A percentile compares a stretch with the other conserved stretches of the same genome.
These are phyloP conservation scores for Umbellularia californica DNA, from an alignment of 164 flowering plant species.

Conservation along the genomic window DNA sequence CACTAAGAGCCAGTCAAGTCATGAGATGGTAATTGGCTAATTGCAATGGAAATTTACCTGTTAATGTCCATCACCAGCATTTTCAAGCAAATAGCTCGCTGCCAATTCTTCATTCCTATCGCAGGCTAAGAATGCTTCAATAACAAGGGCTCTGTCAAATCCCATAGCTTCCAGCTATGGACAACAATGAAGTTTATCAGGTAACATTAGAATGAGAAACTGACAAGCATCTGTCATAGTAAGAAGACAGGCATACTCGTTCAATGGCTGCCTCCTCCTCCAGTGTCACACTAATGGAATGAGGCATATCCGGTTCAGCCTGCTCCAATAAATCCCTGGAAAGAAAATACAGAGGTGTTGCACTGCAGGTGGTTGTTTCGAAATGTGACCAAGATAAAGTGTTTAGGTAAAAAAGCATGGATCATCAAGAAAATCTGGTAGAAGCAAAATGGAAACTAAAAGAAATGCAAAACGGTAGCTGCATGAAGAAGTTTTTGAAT, in stretches of 20 bases:
- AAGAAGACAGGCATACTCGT: slow-evolving; percentile 39
- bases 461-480: too few relatives aligned
- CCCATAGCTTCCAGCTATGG: slow-evolving; percentile 93
- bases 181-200: neutral
- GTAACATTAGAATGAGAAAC: neutral
- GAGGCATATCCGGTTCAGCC: slow-evolving; percentile 88
- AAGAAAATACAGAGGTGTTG: neutral
- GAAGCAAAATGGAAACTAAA: too few relatives aligned
- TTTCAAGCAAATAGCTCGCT: slow-evolving; percentile 79
- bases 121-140: too few relatives aligned
- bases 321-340: slow-evolving; percentile 77
- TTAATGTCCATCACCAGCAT: slow-evolving; percentile 88
- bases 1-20: too few relatives aligned
- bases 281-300: slow-evolving; percentile 81
- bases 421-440: too few relatives aligned
- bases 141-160: slow-evolving; percentile 85
- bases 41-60: slow-evolving; percentile 8
- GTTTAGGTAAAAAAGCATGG: too few relatives aligned
- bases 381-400: neutral
- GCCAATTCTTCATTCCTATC: slow-evolving; percentile 96
- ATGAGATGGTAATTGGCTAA: too few relatives aligned
- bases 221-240: neutral
- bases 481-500: too few relatives aligned
- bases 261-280: slow-evolving; percentile 83
- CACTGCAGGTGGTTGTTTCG: too few relatives aligned